A percentile compares a stretch with the other conserved stretches of the same genome.
phyloP scores from a whole-genome alignment of 179 eudicot genomes.

The Carnegiea gigantea region DNA sequence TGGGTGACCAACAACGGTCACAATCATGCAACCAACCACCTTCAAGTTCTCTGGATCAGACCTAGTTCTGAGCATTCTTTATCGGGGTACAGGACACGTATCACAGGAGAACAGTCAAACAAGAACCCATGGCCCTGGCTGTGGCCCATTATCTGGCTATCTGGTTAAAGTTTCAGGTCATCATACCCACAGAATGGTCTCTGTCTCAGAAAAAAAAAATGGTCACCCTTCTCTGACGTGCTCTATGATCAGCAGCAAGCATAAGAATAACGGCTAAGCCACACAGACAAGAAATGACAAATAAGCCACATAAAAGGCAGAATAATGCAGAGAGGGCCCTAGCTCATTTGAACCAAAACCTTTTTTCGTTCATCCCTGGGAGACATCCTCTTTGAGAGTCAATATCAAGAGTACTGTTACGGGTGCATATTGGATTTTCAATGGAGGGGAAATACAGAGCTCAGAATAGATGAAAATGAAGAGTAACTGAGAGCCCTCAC shows the following conservation, averaged over 20 bases:
- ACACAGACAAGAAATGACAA: background rate
- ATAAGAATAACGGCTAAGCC: background rate
- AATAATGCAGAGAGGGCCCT: background rate
- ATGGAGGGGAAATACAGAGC: background rate
- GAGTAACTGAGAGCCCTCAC: background rate
- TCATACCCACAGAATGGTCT: background rate
- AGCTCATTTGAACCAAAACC: background rate
- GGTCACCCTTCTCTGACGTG: background rate
- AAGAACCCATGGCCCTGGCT: background rate
- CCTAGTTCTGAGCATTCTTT: background rate
- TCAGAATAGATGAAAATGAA: background rate
- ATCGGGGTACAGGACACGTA: too few relatives aligned
- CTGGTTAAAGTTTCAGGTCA: background rate
- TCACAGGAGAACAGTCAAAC: background rate
- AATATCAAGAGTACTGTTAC: background rate
- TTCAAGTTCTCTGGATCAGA: background rate
- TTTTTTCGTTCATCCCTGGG: background rate
- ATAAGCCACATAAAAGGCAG: background rate
- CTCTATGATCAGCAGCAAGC: slow-evolving; percentile 4
- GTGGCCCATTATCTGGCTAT: background rate
- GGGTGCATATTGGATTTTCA: background rate
- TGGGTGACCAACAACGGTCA: background rate
- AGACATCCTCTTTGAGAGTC: background rate
- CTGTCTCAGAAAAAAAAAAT: background rate
- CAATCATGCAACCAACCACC: background rate